Evolutionary conservation across 2,329 filamentous ascomycete genomes (phyloP).

Genomic region (Paracoccidioides brasiliensis): DNA sequence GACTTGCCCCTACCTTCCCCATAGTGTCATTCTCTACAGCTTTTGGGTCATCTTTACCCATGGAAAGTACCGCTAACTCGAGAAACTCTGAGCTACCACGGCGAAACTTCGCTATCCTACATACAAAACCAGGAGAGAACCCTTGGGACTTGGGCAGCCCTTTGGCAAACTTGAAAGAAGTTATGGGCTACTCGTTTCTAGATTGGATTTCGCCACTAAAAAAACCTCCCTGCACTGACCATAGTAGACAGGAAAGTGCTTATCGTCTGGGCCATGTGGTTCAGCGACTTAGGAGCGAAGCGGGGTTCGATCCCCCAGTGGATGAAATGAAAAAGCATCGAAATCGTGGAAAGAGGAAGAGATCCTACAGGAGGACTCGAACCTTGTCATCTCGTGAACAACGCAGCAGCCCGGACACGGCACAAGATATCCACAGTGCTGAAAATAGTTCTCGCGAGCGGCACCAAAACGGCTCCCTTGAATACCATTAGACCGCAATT

Average conservation of each 20-base stretch:
- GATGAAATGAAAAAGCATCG: background rate
- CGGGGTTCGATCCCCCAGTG: constrained; percentile 19
- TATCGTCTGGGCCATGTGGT: constrained; percentile 55
- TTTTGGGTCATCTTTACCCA: constrained; percentile 10
- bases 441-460: background rate
- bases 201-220: constrained; percentile 75
- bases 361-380: background rate
- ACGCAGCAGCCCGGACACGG: background rate
- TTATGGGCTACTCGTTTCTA: constrained; percentile 59
- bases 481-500: background rate
- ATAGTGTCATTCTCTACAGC: constrained; percentile 24
- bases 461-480: background rate
- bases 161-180: constrained; percentile 57
- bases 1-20: constrained; percentile 23
- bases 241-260: constrained; percentile 52
- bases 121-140: constrained; percentile 61
- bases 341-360: background rate
- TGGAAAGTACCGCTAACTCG: constrained; percentile 1
- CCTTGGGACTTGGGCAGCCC: constrained; percentile 64
- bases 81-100: constrained; percentile 21
- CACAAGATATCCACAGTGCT: background rate
- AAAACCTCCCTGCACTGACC: constrained; percentile 59
- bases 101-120: constrained; percentile 66
- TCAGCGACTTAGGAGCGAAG: constrained; percentile 38
- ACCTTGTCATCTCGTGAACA: background rate